Base-by-base conservation (phyloP, 768 basidiomycete genomes). In the Russula foetens region DNA sequence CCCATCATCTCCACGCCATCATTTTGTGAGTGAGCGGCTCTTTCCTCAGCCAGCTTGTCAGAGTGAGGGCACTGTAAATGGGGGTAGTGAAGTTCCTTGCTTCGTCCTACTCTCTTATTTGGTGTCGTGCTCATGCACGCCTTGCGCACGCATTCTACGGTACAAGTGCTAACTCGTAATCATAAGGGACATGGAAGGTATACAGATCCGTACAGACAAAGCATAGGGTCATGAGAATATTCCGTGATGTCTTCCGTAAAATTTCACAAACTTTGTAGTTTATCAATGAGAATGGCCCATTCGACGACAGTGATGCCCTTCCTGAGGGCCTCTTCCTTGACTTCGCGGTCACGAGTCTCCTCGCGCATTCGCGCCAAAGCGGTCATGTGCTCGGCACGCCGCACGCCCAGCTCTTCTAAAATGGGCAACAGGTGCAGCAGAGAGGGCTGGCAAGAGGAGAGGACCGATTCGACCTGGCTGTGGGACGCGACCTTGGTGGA, bases 221-320 rank as follows among this genome's bases (percentile, higher is more conserved):
- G 35, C 60, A 56, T 39, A 31, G 14, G 2, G 26, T 14, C 26
- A 28, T 11, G 60, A 52, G 28, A 38, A 35, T 58, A n/a, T 46
- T 43, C 9, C 28, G 31, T 41, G 19, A 41, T 1, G 39, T 17
- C 17, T 41, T 35, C 35, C 17, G 39, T 41, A 19, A 17, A 41
- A 41, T 38, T 8, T 38, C 50, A 76, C 58, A 74, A 64, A 39
- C 68, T 73, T 63, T 79, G 81, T 63, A 88, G 69, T 67, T 75
- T 81, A 71, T 90, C 88, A 59, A 90, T 70, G 66, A 90, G 74
- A 67, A 89, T 85, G 23, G 88, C 88, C 88, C 88, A 90, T 66
- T 90, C 88, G 72, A 90, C 75, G 8, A 87, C 77, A 0, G 86
- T 88, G 53, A 90, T 75, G 1, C 88, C 88, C 66, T 80, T 74